A percentile compares a stretch with the other conserved stretches of the same genome.
phyloP scores from a whole-genome alignment of 495 filamentous ascomycete species.

The Xylaria flabelliformis region DNA sequence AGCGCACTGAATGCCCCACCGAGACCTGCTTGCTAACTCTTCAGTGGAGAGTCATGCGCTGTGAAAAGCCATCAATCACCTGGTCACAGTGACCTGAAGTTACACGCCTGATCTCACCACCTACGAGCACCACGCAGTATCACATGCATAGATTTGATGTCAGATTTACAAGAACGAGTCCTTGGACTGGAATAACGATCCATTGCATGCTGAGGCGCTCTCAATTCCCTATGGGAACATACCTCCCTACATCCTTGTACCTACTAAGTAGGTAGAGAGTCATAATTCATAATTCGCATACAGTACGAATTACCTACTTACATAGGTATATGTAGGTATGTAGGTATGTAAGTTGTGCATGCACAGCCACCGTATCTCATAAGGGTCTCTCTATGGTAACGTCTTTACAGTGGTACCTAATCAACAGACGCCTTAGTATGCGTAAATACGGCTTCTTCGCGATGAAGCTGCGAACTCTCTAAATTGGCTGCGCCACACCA shows the following conservation, averaged over 20 bases:
- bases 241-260: too few relatives aligned
- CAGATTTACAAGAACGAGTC: neutral
- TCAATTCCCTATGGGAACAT: neutral
- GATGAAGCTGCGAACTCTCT: too few relatives aligned
- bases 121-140: neutral
- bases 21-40: neutral
- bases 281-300: too few relatives aligned
- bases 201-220: neutral
- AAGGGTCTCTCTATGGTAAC: too few relatives aligned
- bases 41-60: slow-evolving; percentile 15
- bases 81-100: slow-evolving; percentile 1
- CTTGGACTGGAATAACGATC: neutral
- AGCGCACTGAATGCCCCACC: neutral
- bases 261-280: too few relatives aligned
- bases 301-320: too few relatives aligned
- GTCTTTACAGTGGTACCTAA: too few relatives aligned
- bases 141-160: neutral
- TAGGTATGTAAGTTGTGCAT: neutral
- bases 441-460: too few relatives aligned
- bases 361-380: neutral
- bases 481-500: neutral
- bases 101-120: neutral
- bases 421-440: too few relatives aligned
- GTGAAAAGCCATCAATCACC: slow-evolving; percentile 4
- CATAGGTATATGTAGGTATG: too few relatives aligned